Conservation (phyloP, 2,329 filamentous ascomycete genomes). For the Rasamsonia emersonii region DNA sequence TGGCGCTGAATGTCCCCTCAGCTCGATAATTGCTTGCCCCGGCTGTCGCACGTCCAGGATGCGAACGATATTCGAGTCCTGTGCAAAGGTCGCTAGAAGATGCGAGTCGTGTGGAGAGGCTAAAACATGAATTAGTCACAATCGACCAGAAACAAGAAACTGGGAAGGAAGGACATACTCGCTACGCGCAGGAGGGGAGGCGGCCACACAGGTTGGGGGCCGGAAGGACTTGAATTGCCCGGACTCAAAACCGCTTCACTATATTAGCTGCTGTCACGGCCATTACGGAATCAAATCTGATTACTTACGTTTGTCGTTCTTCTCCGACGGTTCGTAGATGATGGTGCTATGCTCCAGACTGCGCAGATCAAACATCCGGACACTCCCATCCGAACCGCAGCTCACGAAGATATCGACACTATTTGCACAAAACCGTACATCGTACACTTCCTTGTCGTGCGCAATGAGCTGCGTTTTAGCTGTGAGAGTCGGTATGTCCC, state of each 20-base stretch:
- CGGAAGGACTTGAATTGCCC: slow-evolving; percentile 58
- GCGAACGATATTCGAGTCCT: slow-evolving; percentile 83
- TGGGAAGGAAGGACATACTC: slow-evolving; percentile 21
- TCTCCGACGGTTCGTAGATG: slow-evolving; percentile 94
- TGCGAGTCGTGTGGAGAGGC: slow-evolving; percentile 94
- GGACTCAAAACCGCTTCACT: slow-evolving; percentile 36
- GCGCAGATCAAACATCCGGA: slow-evolving; percentile 95
- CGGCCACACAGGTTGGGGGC: slow-evolving; percentile 53
- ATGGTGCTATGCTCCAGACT: slow-evolving; percentile 97
- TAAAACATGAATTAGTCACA: slow-evolving; percentile 14
- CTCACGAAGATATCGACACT: slow-evolving; percentile 98
- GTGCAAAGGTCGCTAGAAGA: slow-evolving; percentile 91
- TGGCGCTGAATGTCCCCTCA: slow-evolving; percentile 75
- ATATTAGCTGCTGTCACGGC: slow-evolving; percentile 2
- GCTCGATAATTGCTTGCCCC: slow-evolving; percentile 85
- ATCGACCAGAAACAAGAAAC: background rate
- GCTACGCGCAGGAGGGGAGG: slow-evolving; percentile 43
- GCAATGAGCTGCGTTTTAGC: slow-evolving; percentile 98
- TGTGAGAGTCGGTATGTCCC: slow-evolving; percentile 96
- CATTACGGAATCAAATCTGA: background rate
- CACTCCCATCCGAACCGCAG: slow-evolving; percentile 93
- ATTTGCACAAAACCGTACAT: slow-evolving; percentile 95
- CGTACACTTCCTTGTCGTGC: slow-evolving; percentile 98
- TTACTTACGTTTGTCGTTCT: slow-evolving; percentile 57
- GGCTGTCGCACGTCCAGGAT: slow-evolving; percentile 95